phyloP scores from a whole-genome alignment of 352 stramenopile genomes.

The Phytophthora ohioensis region DNA sequence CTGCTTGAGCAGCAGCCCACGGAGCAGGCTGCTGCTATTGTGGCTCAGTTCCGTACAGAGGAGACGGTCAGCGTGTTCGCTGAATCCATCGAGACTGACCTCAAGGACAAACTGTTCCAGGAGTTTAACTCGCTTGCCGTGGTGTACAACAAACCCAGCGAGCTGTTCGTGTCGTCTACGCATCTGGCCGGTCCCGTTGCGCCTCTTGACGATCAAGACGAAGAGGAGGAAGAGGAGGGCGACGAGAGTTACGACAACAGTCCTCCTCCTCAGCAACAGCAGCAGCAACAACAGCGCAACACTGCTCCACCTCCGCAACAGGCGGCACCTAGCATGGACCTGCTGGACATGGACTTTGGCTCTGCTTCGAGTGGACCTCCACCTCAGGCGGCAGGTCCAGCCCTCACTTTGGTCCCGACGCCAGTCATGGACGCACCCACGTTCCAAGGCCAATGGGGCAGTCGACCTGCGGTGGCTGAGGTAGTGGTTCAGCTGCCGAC shows the following conservation, averaged over 20 bases:
- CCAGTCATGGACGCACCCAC: constrained; percentile 78
- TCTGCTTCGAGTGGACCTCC: constrained; percentile 30
- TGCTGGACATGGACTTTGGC: constrained; percentile 85
- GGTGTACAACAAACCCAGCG: constrained; percentile 96
- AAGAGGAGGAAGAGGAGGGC: constrained; percentile 57
- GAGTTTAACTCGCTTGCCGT: constrained; percentile 99
- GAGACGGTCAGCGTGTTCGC: constrained; percentile 89
- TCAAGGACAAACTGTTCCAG: constrained; percentile 91
- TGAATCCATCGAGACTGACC: constrained; percentile 85
- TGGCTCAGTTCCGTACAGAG: constrained; percentile 80
- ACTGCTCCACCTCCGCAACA: constrained; percentile 34
- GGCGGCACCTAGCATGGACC: constrained; percentile 58
- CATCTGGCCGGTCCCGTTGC: constrained; percentile 49
- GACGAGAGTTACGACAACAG: constrained; percentile 38
- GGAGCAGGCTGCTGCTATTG: constrained; percentile 90
- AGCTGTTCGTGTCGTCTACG: constrained; percentile 94
- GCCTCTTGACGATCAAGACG: constrained; percentile 54
- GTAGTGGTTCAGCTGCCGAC: constrained; percentile 66
- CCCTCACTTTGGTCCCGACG: constrained; percentile 64
- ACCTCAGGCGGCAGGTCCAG: constrained; percentile 29
- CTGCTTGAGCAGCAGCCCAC: constrained; percentile 93
- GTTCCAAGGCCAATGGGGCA: constrained; percentile 83
- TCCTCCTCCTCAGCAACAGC: constrained; percentile 47
- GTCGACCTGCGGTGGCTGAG: constrained; percentile 69
- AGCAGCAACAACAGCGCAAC: constrained; percentile 48